These are phyloP conservation scores for Podospora anserina DNA, from an alignment of 495 filamentous ascomycete genomes.

Conservation along the genomic window DNA sequence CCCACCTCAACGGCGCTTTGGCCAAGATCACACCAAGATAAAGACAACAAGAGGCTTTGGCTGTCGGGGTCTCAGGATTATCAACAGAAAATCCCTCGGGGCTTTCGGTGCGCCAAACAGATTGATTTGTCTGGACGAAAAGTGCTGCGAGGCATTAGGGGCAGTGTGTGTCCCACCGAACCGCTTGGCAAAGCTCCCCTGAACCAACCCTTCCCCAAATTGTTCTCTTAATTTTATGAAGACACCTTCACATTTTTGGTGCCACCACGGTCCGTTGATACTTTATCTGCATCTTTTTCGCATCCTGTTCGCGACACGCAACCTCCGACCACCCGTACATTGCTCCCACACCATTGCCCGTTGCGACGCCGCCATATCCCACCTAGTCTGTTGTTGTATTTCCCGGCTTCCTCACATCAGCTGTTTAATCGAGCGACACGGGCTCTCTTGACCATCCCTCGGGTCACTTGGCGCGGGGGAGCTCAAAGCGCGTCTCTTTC, in stretches of 20 bases:
- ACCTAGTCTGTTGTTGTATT: not conserved
- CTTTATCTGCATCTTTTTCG: not conserved
- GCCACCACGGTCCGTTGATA: conserved; percentile 20
- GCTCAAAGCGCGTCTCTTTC: not conserved
- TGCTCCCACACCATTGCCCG: not conserved
- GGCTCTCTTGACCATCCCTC: not conserved
- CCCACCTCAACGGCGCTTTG: conserved; percentile 1
- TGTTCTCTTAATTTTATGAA: conserved; percentile 30
- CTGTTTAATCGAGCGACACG: not conserved
- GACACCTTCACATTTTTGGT: conserved; percentile 27
- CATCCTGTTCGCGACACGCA: not conserved
- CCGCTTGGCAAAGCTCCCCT: conserved; percentile 23
- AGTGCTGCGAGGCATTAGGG: not conserved
- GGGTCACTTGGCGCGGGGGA: not conserved
- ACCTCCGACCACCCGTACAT: not conserved
- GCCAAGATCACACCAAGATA: conserved; percentile 1
- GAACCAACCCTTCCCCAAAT: conserved; percentile 25
- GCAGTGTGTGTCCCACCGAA: not conserved
- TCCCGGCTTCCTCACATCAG: not conserved
- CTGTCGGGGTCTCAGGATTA: not conserved
- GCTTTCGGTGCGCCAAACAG: conserved; percentile 2
- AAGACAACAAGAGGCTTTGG: not conserved
- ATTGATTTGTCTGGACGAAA: conserved; percentile 3
- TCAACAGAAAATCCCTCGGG: not conserved
- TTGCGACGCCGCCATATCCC: not conserved